phyloP scores from a whole-genome alignment of 306 rosid genomes.

The Clitoria ternatea region DNA sequence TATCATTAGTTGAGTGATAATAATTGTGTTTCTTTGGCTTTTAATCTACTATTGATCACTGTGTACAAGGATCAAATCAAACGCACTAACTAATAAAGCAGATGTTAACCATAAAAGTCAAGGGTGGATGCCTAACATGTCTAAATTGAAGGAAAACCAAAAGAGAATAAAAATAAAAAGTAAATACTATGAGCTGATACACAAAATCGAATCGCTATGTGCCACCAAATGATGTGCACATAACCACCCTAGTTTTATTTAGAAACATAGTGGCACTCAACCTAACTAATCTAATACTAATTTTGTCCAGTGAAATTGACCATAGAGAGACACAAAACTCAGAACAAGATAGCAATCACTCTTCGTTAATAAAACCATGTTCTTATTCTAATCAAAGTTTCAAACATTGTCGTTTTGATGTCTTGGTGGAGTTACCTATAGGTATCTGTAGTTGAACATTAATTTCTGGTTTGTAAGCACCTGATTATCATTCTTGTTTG shows the following conservation, averaged over 20 bases:
- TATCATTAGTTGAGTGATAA: conserved; percentile 25
- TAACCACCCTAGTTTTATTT: neutral
- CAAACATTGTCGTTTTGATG: too few relatives aligned
- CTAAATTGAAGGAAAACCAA: neutral
- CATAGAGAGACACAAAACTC: neutral
- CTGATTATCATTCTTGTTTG: too few relatives aligned
- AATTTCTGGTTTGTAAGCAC: too few relatives aligned
- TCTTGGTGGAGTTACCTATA: too few relatives aligned
- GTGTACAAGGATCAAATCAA: conserved; percentile 14
- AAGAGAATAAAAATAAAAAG: neutral
- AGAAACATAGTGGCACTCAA: neutral
- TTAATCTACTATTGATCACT: conserved; percentile 12
- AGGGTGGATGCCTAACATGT: conserved; percentile 24
- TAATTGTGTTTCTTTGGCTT: conserved; percentile 22
- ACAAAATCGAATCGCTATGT: neutral
- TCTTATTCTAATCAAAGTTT: too few relatives aligned
- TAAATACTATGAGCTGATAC: neutral
- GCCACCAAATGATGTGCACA: neutral
- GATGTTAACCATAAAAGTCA: conserved; percentile 21
- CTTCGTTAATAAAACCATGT: too few relatives aligned
- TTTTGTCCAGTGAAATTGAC: neutral
- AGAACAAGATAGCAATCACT: neutral
- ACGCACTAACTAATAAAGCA: conserved; percentile 20
- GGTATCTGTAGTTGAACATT: too few relatives aligned
- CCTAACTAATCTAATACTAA: neutral